Evolutionary conservation across 2,329 filamentous ascomycete genomes (phyloP).

Genomic region (Lasiodiplodia sp.): DNA sequence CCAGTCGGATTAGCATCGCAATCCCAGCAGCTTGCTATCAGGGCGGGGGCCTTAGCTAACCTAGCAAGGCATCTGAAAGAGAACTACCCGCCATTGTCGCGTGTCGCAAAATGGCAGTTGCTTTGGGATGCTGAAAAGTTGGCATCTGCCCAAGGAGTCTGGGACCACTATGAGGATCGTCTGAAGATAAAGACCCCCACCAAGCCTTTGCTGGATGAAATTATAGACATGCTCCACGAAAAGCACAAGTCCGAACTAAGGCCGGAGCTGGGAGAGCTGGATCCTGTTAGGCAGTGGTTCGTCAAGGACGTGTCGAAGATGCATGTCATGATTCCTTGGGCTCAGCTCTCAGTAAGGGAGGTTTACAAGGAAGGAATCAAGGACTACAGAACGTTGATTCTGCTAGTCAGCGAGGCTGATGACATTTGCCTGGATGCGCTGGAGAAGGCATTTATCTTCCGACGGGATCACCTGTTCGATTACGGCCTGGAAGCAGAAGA

Average conservation of each 20-base stretch:
- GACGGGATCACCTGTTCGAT: slow-evolving; percentile 69
- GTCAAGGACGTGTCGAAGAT: slow-evolving; percentile 69
- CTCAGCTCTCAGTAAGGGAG: slow-evolving; percentile 77
- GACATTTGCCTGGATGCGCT: slow-evolving; percentile 73
- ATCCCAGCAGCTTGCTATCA: slow-evolving; percentile 78
- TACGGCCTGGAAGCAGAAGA: slow-evolving; percentile 78
- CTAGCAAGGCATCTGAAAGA: slow-evolving; percentile 75
- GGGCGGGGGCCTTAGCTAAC: slow-evolving; percentile 75
- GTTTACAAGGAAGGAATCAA: slow-evolving; percentile 69
- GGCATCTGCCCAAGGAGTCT: slow-evolving; percentile 78
- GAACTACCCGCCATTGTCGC: slow-evolving; percentile 70
- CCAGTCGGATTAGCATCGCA: slow-evolving; percentile 65
- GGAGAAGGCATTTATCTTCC: slow-evolving; percentile 72
- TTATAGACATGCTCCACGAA: slow-evolving; percentile 78
- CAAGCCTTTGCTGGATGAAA: slow-evolving; percentile 74
- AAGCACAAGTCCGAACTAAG: slow-evolving; percentile 75
- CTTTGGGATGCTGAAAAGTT: slow-evolving; percentile 93
- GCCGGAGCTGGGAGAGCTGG: slow-evolving; percentile 72
- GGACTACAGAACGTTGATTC: slow-evolving; percentile 58
- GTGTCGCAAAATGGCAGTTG: slow-evolving; percentile 76
- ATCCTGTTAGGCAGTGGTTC: slow-evolving; percentile 87
- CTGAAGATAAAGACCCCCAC: slow-evolving; percentile 73
- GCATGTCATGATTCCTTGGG: slow-evolving; percentile 79
- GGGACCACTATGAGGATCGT: slow-evolving; percentile 80
- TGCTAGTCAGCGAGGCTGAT: slow-evolving; percentile 70